phyloP scores from a whole-genome alignment of 805 yeast genomes.

The Metschnikowia lunata region DNA sequence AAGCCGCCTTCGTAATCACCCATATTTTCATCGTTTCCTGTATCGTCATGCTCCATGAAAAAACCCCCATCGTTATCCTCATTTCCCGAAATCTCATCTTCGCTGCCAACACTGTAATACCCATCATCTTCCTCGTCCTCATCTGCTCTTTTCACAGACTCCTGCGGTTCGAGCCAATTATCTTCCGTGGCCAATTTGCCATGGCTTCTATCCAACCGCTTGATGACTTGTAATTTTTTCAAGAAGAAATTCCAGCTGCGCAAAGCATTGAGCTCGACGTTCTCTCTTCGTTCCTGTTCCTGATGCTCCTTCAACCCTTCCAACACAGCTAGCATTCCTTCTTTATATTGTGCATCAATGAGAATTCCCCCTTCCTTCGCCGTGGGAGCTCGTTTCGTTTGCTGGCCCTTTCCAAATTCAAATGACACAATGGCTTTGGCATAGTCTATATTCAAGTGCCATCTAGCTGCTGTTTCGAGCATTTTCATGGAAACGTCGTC shows the following conservation, averaged over 20 bases:
- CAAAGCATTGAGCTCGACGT: slow-evolving; percentile 47
- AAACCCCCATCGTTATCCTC: slow-evolving; percentile 5
- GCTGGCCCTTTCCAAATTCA: slow-evolving; percentile 47
- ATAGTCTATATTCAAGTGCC: slow-evolving; percentile 61
- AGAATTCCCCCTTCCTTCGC: slow-evolving; percentile 75
- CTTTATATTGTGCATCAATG: slow-evolving; percentile 56
- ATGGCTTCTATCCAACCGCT: slow-evolving; percentile 45
- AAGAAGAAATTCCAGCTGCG: slow-evolving; percentile 51
- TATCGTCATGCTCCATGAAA: background rate
- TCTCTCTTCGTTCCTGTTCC: slow-evolving; percentile 38
- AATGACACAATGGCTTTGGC: slow-evolving; percentile 88
- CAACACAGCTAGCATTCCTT: slow-evolving; percentile 53
- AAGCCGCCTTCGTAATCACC: background rate
- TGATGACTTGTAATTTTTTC: slow-evolving; percentile 45
- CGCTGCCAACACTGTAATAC: slow-evolving; percentile 20
- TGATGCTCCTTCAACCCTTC: slow-evolving; percentile 48
- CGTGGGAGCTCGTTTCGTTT: slow-evolving; percentile 42
- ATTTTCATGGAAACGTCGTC: slow-evolving; percentile 35
- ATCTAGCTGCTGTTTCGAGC: slow-evolving; percentile 66
- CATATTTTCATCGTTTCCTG: too few species aligned
- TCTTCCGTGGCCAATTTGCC: slow-evolving; percentile 34
- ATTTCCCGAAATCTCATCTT: slow-evolving; percentile 11
- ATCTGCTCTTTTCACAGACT: background rate
- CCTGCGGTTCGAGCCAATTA: background rate
- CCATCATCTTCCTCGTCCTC: slow-evolving; percentile 15